Base-by-base conservation (phyloP, 2,329 filamentous ascomycete species). In the Aspergillus eucalypticola region DNA sequence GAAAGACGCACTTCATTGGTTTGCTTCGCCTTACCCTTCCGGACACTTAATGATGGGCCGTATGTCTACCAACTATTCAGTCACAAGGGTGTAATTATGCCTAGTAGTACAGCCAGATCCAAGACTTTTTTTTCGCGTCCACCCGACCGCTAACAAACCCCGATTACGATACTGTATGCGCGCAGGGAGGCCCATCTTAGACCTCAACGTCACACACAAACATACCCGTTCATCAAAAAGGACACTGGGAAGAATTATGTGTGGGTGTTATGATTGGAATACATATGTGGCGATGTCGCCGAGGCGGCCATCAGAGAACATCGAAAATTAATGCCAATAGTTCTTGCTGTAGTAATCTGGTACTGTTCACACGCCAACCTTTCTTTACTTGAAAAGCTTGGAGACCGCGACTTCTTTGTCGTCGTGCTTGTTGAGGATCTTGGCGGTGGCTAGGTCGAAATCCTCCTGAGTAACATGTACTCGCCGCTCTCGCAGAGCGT, bases 381-480 rank as follows among this genome's bases (percentile, higher is more conserved):
- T 52, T 17, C 19, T 65, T 63, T 74, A 75, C 68, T 75, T 75
- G 71, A 73, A 75, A 58, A 75, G 60, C 64, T 75, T 75, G 19
- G 70, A 73, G 38, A 75, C 69, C n/a, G 72, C 72, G 35, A 73
- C 70, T 77, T 96, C 93, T 86, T 98, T 98, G 79, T 99, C 95
- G 73, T 98, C 95, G 77, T 98, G 95, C 85, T 97, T 98, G 87
- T 99, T 98, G 76, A 99, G 86, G 62, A 99, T 94, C 90, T 99
- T 99, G 75, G 95, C 95, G 6, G 95, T 99, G 35, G 95, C 95
- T 64, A 99, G 85, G 77, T 99, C 95, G 76, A 99, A 99, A 79
- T 99, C 95, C 80, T 99, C 95, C 78, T 99, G 95, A 39, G 95
- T 99, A 67, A 99, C 95, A 77, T 99, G 95, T 60, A 99, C 94